Evolutionary conservation across 202 grass and related monocot species (phyloP).

Genomic region (Brachypodium distachyon): DNA sequence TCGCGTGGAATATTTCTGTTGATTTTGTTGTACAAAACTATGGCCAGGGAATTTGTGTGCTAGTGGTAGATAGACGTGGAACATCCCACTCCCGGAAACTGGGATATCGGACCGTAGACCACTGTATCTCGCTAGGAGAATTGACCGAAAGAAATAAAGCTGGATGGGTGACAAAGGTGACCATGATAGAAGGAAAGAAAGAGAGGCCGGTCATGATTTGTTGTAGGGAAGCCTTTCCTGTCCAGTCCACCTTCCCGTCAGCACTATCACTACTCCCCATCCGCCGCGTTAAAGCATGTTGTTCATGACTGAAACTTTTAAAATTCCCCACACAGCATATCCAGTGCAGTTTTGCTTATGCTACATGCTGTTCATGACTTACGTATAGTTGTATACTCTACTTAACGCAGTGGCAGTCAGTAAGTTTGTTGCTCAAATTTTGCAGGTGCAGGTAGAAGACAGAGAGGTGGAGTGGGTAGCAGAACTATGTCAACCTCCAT

Average conservation of each 20-base stretch:
- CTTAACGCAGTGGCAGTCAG: neutral
- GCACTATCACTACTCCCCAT: too few species aligned
- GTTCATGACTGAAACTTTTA: neutral
- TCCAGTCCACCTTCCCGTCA: neutral
- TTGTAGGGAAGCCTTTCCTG: neutral
- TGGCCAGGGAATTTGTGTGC: neutral
- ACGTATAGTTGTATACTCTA: too few species aligned
- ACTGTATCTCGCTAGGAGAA: too few species aligned
- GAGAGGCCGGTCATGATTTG: neutral
- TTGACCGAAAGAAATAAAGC: neutral
- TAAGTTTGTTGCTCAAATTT: neutral
- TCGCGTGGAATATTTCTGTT: neutral
- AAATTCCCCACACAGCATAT: neutral
- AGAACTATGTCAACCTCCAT: conserved; percentile 41
- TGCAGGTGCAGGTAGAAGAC: neutral
- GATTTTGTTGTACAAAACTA: neutral
- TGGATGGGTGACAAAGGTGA: neutral
- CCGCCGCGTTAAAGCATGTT: too few species aligned
- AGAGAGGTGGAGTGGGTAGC: neutral
- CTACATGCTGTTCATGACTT: neutral
- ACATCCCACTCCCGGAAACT: neutral
- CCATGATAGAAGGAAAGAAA: neutral
- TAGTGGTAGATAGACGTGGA: neutral
- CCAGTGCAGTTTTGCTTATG: neutral
- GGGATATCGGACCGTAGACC: neutral